Evolutionary conservation across 1,284 basidiomycete species (phyloP).

Genomic region (Mycena citricolor): DNA sequence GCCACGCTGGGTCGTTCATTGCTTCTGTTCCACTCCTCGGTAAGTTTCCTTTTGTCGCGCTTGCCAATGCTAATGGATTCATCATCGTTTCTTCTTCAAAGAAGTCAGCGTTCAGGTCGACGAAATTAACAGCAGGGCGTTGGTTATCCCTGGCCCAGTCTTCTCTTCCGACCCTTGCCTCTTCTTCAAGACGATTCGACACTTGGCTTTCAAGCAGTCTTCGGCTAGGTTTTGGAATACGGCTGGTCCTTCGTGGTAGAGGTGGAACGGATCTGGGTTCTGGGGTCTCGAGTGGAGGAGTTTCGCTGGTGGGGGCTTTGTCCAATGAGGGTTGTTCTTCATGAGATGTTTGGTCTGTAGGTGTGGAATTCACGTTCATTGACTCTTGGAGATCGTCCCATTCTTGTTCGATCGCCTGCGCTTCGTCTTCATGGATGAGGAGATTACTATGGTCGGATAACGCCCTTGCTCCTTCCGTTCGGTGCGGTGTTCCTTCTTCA

Average conservation of each 20-base stretch:
- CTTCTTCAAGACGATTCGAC: too few species aligned
- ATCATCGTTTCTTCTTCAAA: not conserved
- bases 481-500: not conserved
- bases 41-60: not conserved
- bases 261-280: too few species aligned
- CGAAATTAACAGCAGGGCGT: constrained; percentile 1
- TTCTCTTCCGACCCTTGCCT: too few species aligned
- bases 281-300: too few species aligned
- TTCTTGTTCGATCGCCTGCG: constrained; percentile 1
- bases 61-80: constrained; percentile 3
- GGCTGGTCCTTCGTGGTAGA: too few species aligned
- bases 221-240: too few species aligned
- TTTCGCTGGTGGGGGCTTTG: too few species aligned
- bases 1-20: constrained; percentile 1
- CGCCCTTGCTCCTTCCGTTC: not conserved
- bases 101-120: not conserved
- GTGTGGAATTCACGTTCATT: too few species aligned
- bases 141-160: too few species aligned
- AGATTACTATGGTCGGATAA: not conserved
- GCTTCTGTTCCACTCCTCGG: not conserved
- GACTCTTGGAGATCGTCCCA: not conserved
- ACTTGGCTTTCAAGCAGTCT: too few species aligned
- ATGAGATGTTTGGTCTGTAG: constrained; percentile 1
- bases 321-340: too few species aligned
- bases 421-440: not conserved